Conservation (phyloP, 331 rosid species). For the Cydonia oblonga region DNA sequence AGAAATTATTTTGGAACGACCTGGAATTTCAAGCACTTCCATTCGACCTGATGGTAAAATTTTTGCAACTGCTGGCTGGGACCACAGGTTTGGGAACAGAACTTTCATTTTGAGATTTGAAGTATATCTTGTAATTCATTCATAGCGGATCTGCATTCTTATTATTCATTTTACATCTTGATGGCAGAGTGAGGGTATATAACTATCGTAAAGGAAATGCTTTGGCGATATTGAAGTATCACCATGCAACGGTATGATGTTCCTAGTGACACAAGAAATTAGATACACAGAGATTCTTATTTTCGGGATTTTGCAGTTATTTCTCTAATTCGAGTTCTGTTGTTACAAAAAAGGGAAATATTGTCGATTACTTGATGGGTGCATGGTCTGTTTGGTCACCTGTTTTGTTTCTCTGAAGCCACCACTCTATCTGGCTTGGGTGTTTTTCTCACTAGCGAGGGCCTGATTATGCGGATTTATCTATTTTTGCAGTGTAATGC, state of each 20-base stretch:
- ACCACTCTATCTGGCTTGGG: background rate
- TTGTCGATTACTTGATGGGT: background rate
- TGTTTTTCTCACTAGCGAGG: background rate
- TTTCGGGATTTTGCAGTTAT: background rate
- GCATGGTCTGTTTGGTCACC: background rate
- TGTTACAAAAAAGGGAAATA: background rate
- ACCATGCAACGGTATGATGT: constrained; percentile 57
- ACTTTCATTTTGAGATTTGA: background rate
- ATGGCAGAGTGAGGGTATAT: constrained; percentile 69
- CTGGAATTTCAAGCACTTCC: constrained; percentile 67
- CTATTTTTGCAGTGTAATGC: constrained; percentile 61
- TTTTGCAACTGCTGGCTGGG: constrained; percentile 98
- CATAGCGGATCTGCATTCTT: background rate
- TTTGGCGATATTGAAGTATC: constrained; percentile 81
- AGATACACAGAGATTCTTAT: background rate
- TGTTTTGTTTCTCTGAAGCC: background rate
- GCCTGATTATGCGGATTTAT: background rate
- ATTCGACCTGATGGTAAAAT: constrained; percentile 72
- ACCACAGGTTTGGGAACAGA: constrained; percentile 53
- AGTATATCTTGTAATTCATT: background rate
- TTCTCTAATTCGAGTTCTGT: background rate
- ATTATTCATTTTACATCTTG: background rate
- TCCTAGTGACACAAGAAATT: constrained; percentile 6
- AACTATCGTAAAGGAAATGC: constrained; percentile 76
- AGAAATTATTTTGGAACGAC: constrained; percentile 73